These are phyloP conservation scores for Stagonosporopsis chrysanthemi DNA, from an alignment of 2,329 filamentous ascomycete genomes.

Conservation along the genomic window DNA sequence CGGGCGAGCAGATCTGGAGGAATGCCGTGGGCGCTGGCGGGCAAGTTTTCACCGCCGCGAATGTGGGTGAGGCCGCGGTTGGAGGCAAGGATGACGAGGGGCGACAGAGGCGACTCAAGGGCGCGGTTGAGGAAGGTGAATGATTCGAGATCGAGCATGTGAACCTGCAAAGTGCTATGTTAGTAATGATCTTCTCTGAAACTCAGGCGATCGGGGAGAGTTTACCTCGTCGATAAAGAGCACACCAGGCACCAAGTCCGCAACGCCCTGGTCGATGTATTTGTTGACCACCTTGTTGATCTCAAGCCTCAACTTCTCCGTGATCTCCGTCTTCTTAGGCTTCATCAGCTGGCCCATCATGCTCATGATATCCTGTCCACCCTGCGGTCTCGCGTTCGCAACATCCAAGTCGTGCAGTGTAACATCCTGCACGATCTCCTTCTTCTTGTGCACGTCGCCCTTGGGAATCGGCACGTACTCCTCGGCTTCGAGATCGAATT, in stretches of 20 bases:
- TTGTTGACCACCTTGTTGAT: constrained; percentile 99
- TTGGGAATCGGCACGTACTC: constrained; percentile 99
- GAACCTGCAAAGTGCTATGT: constrained; percentile 68
- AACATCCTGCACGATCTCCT: constrained; percentile 98
- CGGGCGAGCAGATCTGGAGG: constrained; percentile 92
- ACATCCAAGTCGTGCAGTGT: constrained; percentile 96
- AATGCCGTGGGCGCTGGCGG: constrained; percentile 82
- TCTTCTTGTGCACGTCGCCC: constrained; percentile 99
- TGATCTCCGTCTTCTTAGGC: constrained; percentile 99
- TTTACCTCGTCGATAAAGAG: constrained; percentile 96
- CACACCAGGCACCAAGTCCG: constrained; percentile 96
- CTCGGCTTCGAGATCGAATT: constrained; percentile 98
- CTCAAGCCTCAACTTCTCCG: constrained; percentile 91
- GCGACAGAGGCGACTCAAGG: constrained; percentile 92
- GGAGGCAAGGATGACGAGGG: constrained; percentile 95
- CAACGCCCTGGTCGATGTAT: constrained; percentile 98
- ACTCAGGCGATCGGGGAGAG: background rate
- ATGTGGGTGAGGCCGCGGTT: constrained; percentile 95
- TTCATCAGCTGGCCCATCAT: constrained; percentile 99
- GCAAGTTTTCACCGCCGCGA: constrained; percentile 75
- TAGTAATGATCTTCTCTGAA: background rate
- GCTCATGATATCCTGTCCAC: constrained; percentile 99
- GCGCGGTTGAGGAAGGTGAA: constrained; percentile 99
- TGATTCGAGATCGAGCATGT: constrained; percentile 99
- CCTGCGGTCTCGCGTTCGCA: constrained; percentile 92